phyloP scores from a whole-genome alignment of 495 filamentous ascomycete genomes.

The Astrothelium subdiscretum region DNA sequence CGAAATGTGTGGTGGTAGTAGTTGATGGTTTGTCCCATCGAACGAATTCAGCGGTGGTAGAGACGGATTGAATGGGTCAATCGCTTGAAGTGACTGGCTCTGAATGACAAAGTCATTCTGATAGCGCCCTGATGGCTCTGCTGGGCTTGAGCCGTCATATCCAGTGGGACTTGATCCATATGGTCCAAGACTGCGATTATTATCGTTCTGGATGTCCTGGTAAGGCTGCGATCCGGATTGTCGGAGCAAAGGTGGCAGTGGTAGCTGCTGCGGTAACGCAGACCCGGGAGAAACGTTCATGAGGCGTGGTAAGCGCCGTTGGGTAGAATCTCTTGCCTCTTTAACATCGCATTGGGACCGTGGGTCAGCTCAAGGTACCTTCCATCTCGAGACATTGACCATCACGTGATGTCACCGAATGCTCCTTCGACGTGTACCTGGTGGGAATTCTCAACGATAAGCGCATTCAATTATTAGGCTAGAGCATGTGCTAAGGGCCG shows the following conservation, averaged over 20 bases:
- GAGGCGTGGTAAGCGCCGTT: not conserved
- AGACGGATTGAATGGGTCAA: not conserved
- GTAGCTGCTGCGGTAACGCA: not conserved
- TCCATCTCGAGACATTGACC: not conserved
- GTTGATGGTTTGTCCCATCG: not conserved
- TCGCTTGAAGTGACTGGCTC: slow-evolving; percentile 1
- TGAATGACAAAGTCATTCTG: slow-evolving; percentile 1
- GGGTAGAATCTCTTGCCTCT: slow-evolving; percentile 1
- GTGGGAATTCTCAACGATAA: too few species aligned
- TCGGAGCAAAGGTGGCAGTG: not conserved
- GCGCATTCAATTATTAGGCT: too few species aligned
- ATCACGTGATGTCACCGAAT: not conserved
- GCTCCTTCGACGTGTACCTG: too few species aligned
- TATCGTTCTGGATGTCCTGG: not conserved
- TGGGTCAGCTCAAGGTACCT: not conserved
- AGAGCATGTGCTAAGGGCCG: too few species aligned
- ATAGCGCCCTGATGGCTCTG: not conserved
- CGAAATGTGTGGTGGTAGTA: not conserved
- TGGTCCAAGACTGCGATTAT: not conserved
- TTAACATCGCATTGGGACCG: not conserved
- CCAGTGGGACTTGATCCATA: not conserved
- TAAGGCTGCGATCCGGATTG: not conserved
- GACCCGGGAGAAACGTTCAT: not conserved
- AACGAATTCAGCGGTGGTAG: not conserved
- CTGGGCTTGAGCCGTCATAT: not conserved